phyloP scores from a whole-genome alignment of 2,329 filamentous ascomycete species.

The Pseudopithomyces maydicus region DNA sequence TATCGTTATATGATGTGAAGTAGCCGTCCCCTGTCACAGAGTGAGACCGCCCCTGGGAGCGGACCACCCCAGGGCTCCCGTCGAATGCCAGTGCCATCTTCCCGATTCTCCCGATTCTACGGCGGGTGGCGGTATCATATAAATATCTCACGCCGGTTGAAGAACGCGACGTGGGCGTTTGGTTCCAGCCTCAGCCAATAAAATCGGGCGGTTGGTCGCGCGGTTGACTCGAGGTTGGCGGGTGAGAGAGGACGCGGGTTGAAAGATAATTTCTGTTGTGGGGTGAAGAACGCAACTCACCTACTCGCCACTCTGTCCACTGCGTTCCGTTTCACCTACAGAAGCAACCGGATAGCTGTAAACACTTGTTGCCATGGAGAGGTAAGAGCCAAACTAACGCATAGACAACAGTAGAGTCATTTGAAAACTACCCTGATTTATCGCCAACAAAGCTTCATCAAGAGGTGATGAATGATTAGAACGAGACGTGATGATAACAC shows the following conservation, averaged over 20 bases:
- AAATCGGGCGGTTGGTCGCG: background rate
- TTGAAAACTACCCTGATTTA: background rate
- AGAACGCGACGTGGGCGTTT: background rate
- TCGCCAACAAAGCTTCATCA: background rate
- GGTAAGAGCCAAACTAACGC: background rate
- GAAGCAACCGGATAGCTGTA: background rate
- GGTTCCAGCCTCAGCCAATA: background rate
- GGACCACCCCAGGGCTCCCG: background rate
- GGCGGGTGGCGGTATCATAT: background rate
- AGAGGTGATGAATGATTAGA: background rate
- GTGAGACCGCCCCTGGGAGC: background rate
- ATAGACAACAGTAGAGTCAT: background rate
- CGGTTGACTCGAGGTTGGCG: background rate
- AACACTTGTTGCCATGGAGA: background rate
- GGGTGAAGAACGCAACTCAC: conserved; percentile 3
- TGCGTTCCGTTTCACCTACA: background rate
- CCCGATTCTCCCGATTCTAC: background rate
- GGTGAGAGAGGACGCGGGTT: background rate
- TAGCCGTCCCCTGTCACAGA: background rate
- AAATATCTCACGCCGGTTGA: no score
- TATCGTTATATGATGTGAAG: background rate
- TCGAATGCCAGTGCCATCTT: background rate
- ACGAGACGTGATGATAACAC: background rate
- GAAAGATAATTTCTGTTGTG: background rate
- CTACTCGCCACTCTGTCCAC: background rate